Evolutionary conservation across 441 rosid species (phyloP).

Genomic region (Corymbia calophylla): DNA sequence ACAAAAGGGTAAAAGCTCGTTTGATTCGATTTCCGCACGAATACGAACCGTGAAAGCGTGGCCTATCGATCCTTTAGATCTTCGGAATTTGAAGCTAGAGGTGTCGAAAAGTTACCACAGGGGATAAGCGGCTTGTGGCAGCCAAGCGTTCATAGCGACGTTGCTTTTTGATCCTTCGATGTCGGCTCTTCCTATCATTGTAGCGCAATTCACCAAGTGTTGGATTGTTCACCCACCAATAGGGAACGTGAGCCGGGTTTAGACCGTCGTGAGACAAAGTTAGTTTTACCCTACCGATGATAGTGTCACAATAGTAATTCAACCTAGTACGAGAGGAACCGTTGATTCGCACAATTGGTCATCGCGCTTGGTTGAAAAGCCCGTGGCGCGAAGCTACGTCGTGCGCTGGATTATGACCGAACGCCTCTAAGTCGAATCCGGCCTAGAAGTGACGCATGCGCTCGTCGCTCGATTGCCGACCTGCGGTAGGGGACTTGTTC

Average conservation of each 20-base stretch:
- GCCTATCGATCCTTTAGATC: constrained; percentile 16
- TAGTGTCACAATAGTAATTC: not conserved
- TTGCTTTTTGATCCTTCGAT: too few species aligned
- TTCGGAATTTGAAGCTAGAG: constrained; percentile 3
- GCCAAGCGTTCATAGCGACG: too few species aligned
- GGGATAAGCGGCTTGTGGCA: not conserved
- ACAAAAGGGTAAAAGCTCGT: constrained; percentile 8
- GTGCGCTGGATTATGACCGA: constrained; percentile 46
- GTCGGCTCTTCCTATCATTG: too few species aligned
- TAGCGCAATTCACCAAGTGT: too few species aligned
- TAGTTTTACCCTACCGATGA: too few species aligned
- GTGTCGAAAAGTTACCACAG: not conserved
- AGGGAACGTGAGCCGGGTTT: too few species aligned
- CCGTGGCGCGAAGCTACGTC: constrained; percentile 57
- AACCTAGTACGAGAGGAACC: not conserved
- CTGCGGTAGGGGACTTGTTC: constrained; percentile 13
- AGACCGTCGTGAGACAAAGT: too few species aligned
- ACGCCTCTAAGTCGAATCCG: constrained; percentile 46
- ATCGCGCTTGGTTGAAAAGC: constrained; percentile 53
- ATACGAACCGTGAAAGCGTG: constrained; percentile 9
- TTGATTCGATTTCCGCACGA: constrained; percentile 7
- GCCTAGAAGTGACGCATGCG: constrained; percentile 17
- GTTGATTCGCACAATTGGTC: constrained; percentile 34
- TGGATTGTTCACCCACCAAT: too few species aligned
- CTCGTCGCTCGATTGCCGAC: constrained; percentile 13